Percentiles rank a stretch among this genome's conserved stretches.
Conservation (phyloP, 2,329 filamentous ascomycete genomes). For the Pseudohalonectria lignicola region DNA sequence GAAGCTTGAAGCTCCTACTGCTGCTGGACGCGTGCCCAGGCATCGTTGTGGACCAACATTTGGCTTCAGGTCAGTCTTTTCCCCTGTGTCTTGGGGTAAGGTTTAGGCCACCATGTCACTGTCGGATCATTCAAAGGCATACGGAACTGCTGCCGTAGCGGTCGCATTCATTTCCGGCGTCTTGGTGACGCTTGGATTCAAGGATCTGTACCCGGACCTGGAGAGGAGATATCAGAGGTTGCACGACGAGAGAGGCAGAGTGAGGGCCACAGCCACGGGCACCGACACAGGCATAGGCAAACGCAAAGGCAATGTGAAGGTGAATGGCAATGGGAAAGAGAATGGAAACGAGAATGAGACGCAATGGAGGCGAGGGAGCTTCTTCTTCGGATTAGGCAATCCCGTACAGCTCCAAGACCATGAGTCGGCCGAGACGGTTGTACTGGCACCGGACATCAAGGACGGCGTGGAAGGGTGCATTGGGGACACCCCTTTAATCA, state of each 20-base stretch:
- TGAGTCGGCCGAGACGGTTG: constrained; percentile 31
- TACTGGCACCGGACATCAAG: constrained; percentile 47
- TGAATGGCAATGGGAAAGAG: background rate
- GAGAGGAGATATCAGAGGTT: constrained; percentile 54
- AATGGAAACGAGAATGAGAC: constrained; percentile 1
- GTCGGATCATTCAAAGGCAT: constrained; percentile 51
- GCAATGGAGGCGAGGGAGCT: constrained; percentile 32
- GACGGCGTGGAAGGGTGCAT: constrained; percentile 86
- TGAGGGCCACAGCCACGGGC: too few relatives aligned
- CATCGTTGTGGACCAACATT: too few relatives aligned
- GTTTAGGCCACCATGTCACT: too few relatives aligned
- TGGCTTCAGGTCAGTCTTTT: too few relatives aligned
- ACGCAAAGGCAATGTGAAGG: too few relatives aligned
- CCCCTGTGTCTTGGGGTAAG: too few relatives aligned
- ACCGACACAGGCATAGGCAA: too few relatives aligned
- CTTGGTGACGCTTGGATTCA: constrained; percentile 64
- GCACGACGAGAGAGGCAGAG: constrained; percentile 38
- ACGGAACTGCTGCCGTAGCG: constrained; percentile 54
- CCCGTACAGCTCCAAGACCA: constrained; percentile 46
- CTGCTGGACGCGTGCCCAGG: too few relatives aligned
- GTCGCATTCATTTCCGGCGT: constrained; percentile 70
- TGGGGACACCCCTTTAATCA: constrained; percentile 82
- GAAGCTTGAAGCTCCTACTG: too few relatives aligned
- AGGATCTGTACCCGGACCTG: constrained; percentile 68
- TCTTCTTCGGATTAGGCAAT: constrained; percentile 35